Evolutionary conservation across 148 eudicot genomes (phyloP), one percentile per base, ranked within the genome.

Genomic region (Pouteria glomerata): DNA sequence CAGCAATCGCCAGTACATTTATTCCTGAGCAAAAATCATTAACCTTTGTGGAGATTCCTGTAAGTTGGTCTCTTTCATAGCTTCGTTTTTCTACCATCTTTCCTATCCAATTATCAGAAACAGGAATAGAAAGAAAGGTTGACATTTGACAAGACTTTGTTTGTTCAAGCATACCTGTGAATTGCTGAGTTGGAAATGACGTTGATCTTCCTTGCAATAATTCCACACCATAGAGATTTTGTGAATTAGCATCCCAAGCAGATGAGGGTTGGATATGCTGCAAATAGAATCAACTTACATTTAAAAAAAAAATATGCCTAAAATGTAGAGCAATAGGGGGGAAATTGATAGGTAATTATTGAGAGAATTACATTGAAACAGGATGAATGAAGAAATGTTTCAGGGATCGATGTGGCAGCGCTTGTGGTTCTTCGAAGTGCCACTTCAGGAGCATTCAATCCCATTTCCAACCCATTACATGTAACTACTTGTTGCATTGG

Each of bases 201-300:
- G 84, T 52, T 66, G 87, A 76, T 86, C 80, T 79, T 79, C 82
- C 91, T 78, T 84, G 98, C 52, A 84, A 91, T 74, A 82, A 81
- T 72, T 93, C 97, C 82, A 83, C 75, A 61, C 55, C 66, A 74
- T 86, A 89, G 67, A 90, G 70, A 63, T 79, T 82, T 55, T 86
- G 95, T 76, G 85, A 66, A 57, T 89, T 88, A 37, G 84, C 68
- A 31, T 89, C 99, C 99, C 99, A 95, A 27, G 83, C 82, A 62
- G 83, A 57, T 56, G 84, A 68, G 60, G 68, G 77, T 77, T 86
- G 91, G 18, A 88, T 72, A 76, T 86, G 90, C 89, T 89, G 86
- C 44, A 73, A n/a, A 18, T 39, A 18, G 0, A 67, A 68, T 45
- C n/a, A 37, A 2, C 21, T 8, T n/a, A n/a, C n/a, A 51, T 63